These are phyloP conservation scores for Schizochytrium sp. DNA, from an alignment of 108 stramenopile species.

Conservation along the genomic window DNA sequence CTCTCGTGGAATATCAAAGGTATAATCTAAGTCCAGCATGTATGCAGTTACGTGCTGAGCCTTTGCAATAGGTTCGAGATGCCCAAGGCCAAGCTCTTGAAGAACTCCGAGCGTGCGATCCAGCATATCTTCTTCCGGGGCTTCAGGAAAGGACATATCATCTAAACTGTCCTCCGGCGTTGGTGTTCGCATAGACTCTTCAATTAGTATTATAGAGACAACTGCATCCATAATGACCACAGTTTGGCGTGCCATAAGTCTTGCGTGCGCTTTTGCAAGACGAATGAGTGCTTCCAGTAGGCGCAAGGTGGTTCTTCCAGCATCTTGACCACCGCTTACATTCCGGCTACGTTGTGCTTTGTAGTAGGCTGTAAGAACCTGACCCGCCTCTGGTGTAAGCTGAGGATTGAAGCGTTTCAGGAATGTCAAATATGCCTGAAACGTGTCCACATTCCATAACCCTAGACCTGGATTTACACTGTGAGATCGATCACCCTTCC, in stretches of 20 bases:
- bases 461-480: background rate
- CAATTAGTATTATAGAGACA: constrained; percentile 31
- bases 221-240: constrained; percentile 60
- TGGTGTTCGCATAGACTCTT: constrained; percentile 13
- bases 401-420: constrained; percentile 85
- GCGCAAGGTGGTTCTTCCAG: constrained; percentile 86
- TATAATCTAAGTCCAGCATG: background rate
- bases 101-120: constrained; percentile 10
- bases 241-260: constrained; percentile 87
- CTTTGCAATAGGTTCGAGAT: background rate
- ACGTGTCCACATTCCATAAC: constrained; percentile 84
- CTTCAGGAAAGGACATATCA: constrained; percentile 34
- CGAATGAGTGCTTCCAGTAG: constrained; percentile 93
- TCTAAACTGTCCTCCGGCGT: background rate
- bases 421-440: constrained; percentile 88
- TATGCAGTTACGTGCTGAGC: constrained; percentile 7
- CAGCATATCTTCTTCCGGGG: constrained; percentile 42
- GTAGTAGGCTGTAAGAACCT: constrained; percentile 86
- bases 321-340: constrained; percentile 6
- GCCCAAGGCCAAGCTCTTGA: background rate
- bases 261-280: constrained; percentile 92
- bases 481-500: background rate
- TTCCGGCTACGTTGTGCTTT: constrained; percentile 62
- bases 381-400: constrained; percentile 81
- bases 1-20: background rate